A percentile compares a stretch with the other conserved stretches of the same genome.
phyloP scores from a whole-genome alignment of 1,284 basidiomycete species.

The Trichosporon inkin region DNA sequence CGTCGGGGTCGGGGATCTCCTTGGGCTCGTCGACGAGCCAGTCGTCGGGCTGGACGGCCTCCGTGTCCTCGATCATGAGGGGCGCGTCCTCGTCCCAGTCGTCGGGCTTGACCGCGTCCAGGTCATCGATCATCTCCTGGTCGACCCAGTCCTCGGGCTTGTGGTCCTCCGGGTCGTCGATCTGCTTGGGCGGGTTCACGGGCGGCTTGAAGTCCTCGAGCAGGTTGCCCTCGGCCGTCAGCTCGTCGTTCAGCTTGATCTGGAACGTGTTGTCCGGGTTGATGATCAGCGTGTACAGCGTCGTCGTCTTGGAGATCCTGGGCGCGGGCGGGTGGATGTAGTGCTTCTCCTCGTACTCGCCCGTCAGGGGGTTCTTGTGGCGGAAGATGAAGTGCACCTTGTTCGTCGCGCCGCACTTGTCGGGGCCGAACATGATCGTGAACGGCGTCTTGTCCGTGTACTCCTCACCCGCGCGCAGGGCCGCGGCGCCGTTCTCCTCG shows the following conservation, averaged over 20 bases:
- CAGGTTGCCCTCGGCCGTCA: conserved; percentile 71
- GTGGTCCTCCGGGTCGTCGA: conserved; percentile 81
- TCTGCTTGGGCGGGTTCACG: conserved; percentile 88
- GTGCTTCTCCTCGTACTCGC: conserved; percentile 96
- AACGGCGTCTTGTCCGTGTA: conserved; percentile 97
- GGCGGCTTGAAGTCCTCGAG: conserved; percentile 94
- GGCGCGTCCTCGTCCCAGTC: conserved; percentile 97
- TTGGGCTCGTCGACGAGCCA: conserved; percentile 90
- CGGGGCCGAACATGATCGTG: conserved; percentile 91
- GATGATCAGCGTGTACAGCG: conserved; percentile 87
- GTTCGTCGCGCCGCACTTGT: conserved; percentile 55
- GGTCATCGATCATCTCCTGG: conserved; percentile 75
- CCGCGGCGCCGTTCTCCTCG: conserved; percentile 56
- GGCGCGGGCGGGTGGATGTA: conserved; percentile 76
- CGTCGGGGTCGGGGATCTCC: conserved; percentile 83
- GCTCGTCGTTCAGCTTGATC: conserved; percentile 85
- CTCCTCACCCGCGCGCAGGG: conserved; percentile 87
- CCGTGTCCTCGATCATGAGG: conserved; percentile 79
- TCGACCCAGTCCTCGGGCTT: conserved; percentile 97
- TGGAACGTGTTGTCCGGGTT: conserved; percentile 93
- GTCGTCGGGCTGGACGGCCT: conserved; percentile 84
- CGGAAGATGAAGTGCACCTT: conserved; percentile 95
- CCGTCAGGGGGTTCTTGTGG: conserved; percentile 84
- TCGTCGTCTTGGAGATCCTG: conserved; percentile 78
- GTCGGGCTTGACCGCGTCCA: conserved; percentile 79